Evolutionary conservation across 116 monocot species (phyloP).

Genomic region (Phalaenopsis hybrid): DNA sequence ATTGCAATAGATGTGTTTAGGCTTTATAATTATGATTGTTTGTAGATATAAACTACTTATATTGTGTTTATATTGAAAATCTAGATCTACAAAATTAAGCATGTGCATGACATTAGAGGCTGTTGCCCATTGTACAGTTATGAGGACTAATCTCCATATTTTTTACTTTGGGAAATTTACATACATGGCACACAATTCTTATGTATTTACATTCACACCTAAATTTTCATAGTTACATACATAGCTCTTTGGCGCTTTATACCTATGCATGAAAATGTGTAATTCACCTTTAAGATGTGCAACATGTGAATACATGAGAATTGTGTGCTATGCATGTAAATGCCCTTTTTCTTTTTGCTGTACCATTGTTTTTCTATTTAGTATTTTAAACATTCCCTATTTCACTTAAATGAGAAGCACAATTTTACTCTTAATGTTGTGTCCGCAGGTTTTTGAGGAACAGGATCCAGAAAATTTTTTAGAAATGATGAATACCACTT

Average conservation of each 20-base stretch:
- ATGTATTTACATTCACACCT: no score
- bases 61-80: neutral
- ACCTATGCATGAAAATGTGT: no score
- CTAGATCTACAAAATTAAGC: neutral
- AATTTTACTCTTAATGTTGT: neutral
- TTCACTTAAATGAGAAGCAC: neutral
- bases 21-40: neutral
- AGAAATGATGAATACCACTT: constrained; percentile 4
- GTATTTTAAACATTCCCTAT: neutral
- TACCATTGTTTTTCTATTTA: neutral
- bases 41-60: no score
- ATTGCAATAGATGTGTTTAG: neutral
- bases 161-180: neutral
- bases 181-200: no score
- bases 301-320: no score
- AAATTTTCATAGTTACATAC: no score
- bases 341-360: neutral
- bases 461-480: neutral
- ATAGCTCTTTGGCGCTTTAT: no score
- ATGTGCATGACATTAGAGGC: neutral
- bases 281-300: no score
- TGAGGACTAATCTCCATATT: neutral
- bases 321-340: no score
- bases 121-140: neutral
- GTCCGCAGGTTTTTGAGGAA: constrained; percentile 1